Percentiles rank a stretch among this genome's conserved stretches.
Conservation (phyloP, 768 basidiomycete genomes). For the Lactarius akahatsu region DNA sequence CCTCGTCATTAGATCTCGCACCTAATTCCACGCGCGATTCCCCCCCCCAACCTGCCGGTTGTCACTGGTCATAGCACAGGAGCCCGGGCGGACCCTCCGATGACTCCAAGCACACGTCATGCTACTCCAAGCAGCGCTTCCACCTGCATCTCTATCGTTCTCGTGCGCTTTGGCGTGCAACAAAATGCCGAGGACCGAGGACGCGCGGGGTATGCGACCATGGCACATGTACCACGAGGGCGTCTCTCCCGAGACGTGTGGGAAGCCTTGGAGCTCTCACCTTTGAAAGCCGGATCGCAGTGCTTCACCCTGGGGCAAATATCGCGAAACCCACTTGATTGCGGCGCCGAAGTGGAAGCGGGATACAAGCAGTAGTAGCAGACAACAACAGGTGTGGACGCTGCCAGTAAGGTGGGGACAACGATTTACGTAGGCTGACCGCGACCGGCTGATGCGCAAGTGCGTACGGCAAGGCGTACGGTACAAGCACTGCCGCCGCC, state of each 20-base stretch:
- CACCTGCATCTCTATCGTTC: not conserved
- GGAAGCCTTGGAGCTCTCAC: not conserved
- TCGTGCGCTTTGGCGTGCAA: not conserved
- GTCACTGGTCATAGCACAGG: not conserved
- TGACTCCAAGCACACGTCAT: not conserved
- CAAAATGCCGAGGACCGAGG: not conserved
- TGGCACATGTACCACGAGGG: not conserved
- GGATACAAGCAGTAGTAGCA: not conserved
- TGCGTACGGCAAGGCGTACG: not conserved
- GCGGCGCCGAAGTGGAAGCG: not conserved
- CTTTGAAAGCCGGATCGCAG: not conserved
- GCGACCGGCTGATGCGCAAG: not conserved
- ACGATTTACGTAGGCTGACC: not conserved
- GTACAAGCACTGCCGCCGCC: not conserved
- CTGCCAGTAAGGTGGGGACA: not conserved
- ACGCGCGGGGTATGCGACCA: not conserved
- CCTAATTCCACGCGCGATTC: conserved; percentile 9
- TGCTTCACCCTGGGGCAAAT: not conserved
- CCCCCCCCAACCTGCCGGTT: conserved; percentile 2
- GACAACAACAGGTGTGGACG: not conserved
- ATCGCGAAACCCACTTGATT: not conserved
- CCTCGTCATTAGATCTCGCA: not conserved
- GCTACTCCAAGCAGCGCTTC: not conserved
- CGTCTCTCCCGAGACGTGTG: not conserved
- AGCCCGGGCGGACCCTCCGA: not conserved